A percentile compares a stretch with the other conserved stretches of the same genome.
These are phyloP conservation scores for Suillus paluster DNA, from an alignment of 768 basidiomycete species.

Conservation along the genomic window DNA sequence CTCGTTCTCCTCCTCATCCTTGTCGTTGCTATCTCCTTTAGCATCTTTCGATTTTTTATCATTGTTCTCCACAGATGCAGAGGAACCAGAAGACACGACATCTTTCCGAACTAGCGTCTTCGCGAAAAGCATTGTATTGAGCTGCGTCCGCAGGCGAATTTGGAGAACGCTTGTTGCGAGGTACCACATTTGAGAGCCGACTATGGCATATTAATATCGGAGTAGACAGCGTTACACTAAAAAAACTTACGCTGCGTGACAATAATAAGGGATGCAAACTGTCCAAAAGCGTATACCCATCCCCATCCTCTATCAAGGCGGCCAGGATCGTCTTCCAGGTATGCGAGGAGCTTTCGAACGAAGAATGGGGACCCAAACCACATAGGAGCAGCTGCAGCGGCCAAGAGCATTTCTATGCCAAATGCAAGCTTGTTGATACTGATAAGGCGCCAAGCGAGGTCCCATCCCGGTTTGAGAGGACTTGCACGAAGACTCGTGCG, in stretches of 20 bases:
- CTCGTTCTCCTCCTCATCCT: conserved; percentile 49
- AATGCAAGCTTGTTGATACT: conserved; percentile 56
- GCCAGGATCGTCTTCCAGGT: conserved; percentile 65
- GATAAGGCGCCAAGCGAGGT: conserved; percentile 62
- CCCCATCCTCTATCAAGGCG: conserved; percentile 69
- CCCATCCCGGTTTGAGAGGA: conserved; percentile 59
- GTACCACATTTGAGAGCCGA: conserved; percentile 73
- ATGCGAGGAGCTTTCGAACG: conserved; percentile 59
- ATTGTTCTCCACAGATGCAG: conserved; percentile 29
- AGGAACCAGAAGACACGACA: conserved; percentile 56
- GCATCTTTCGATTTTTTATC: conserved; percentile 21
- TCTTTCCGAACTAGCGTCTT: conserved; percentile 90
- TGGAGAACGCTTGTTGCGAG: conserved; percentile 71
- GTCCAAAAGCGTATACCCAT: conserved; percentile 65
- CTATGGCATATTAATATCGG: conserved; percentile 34
- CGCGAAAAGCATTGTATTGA: conserved; percentile 83
- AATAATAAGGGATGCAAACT: conserved; percentile 36
- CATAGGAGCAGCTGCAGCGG: conserved; percentile 58
- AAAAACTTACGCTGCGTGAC: conserved; percentile 41
- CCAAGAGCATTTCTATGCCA: conserved; percentile 49
- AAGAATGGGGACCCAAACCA: conserved; percentile 72
- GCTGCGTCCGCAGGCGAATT: conserved; percentile 70
- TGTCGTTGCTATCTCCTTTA: conserved; percentile 16
- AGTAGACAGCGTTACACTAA: conserved; percentile 45
- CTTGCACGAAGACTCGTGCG: conserved; percentile 51